A percentile compares a stretch with the other conserved stretches of the same genome.
phyloP scores from a whole-genome alignment of 192 early-diverging fungal genomes.

The Phlyctochytrium bullatum region DNA sequence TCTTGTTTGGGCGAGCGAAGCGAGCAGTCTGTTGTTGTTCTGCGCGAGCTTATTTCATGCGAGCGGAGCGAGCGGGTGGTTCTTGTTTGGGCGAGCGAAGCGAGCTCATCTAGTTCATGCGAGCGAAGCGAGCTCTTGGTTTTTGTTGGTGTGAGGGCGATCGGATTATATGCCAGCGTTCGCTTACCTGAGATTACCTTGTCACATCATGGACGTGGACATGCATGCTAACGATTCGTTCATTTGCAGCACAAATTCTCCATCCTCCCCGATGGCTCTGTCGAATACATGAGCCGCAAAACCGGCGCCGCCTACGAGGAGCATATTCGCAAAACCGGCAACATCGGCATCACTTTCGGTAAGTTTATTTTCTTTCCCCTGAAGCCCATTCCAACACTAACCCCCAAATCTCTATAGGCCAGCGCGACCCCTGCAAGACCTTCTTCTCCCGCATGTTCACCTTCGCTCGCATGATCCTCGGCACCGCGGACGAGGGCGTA shows the following conservation, averaged over 20 bases:
- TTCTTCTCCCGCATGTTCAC: conserved; percentile 42
- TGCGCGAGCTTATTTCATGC: too few species aligned
- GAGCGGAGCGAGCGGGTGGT: too few species aligned
- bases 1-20: too few species aligned
- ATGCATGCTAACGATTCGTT: too few species aligned
- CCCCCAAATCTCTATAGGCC: neutral
- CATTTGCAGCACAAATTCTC: neutral
- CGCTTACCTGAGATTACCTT: too few species aligned
- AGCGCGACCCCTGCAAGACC: conserved; percentile 38
- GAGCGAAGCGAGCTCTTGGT: too few species aligned
- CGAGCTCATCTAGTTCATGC: too few species aligned
- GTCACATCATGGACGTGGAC: too few species aligned
- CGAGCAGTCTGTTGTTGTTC: too few species aligned
- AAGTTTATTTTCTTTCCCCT: neutral
- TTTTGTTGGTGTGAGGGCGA: too few species aligned
- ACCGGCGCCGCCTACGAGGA: neutral
- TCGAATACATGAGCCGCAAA: neutral
- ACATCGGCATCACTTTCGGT: conserved; percentile 24
- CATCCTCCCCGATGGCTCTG: conserved; percentile 3
- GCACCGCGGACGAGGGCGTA: neutral
- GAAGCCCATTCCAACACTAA: neutral
- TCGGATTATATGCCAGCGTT: too few species aligned
- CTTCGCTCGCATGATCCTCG: conserved; percentile 8
- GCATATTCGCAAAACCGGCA: neutral
- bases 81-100: too few species aligned